Conservation (phyloP, 1,284 basidiomycete genomes). For the Prillingera fragicola region DNA sequence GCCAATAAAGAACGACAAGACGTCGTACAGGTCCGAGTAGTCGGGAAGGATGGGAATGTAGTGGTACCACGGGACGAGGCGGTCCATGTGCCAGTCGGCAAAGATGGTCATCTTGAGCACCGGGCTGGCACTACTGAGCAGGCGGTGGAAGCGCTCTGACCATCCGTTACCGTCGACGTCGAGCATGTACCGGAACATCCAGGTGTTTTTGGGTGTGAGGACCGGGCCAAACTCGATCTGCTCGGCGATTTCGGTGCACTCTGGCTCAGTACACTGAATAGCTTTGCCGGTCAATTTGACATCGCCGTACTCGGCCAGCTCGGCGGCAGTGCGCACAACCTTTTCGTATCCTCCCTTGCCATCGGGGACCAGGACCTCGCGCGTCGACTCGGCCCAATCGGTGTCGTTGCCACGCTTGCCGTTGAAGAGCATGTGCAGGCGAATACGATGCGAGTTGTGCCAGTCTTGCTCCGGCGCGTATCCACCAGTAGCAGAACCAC, state of each 20-base stretch:
- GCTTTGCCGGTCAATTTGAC: conserved; percentile 45
- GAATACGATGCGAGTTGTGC: conserved; percentile 47
- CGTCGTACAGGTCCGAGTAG: conserved; percentile 51
- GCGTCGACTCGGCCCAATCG: conserved; percentile 22
- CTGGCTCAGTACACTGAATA: conserved; percentile 28
- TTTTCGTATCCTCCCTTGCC: conserved; percentile 35
- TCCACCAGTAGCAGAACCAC: conserved; percentile 48
- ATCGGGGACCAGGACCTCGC: conserved; percentile 45
- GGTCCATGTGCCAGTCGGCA: conserved; percentile 46
- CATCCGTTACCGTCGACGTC: conserved; percentile 60
- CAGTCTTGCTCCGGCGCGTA: conserved; percentile 43
- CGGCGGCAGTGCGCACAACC: conserved; percentile 27
- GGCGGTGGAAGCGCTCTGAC: conserved; percentile 58
- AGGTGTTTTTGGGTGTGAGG: conserved; percentile 53
- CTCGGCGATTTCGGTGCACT: conserved; percentile 35
- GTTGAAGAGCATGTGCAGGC: conserved; percentile 47
- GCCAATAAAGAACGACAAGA: conserved; percentile 50
- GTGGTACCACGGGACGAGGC: conserved; percentile 43
- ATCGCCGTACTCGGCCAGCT: conserved; percentile 46
- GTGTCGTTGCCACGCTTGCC: conserved; percentile 42
- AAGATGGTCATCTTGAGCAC: conserved; percentile 49
- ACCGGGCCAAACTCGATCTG: conserved; percentile 50
- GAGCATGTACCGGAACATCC: conserved; percentile 47
- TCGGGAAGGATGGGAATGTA: conserved; percentile 50
- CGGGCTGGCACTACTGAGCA: conserved; percentile 46